phyloP scores from a whole-genome alignment of 495 filamentous ascomycete species.

The Penicillium desertorum region DNA sequence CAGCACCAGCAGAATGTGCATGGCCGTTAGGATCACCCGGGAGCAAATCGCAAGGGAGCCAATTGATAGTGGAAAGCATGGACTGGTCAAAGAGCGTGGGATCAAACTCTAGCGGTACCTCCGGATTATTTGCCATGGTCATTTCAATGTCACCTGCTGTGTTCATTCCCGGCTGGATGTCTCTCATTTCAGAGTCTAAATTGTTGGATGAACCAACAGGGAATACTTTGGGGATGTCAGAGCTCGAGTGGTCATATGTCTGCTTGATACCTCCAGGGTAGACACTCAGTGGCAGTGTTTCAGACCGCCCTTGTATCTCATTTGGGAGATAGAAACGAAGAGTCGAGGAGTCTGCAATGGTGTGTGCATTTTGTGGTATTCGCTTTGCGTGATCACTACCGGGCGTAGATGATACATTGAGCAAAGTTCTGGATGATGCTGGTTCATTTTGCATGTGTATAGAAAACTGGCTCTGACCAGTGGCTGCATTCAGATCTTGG shows the following conservation, averaged over 20 bases:
- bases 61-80: slow-evolving; percentile 37
- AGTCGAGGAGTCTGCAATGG: slow-evolving; percentile 1
- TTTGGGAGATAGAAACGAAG: slow-evolving; percentile 16
- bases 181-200: slow-evolving; percentile 14
- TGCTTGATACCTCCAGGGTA: slow-evolving; percentile 15
- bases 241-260: slow-evolving; percentile 18
- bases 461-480: slow-evolving; percentile 27
- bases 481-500: background rate
- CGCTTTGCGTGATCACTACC: background rate
- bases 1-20: slow-evolving; percentile 9
- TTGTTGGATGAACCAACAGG: slow-evolving; percentile 10
- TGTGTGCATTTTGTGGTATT: slow-evolving; percentile 11
- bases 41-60: slow-evolving; percentile 36
- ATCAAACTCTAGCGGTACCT: slow-evolving; percentile 26
- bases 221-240: slow-evolving; percentile 14
- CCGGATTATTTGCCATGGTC: slow-evolving; percentile 24
- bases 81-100: slow-evolving; percentile 29
- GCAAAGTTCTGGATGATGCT: slow-evolving; percentile 12
- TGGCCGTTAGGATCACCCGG: slow-evolving; percentile 16
- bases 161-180: slow-evolving; percentile 19
- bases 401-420: slow-evolving; percentile 1
- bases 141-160: slow-evolving; percentile 22
- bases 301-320: slow-evolving; percentile 6
- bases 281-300: slow-evolving; percentile 8
- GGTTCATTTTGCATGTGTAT: slow-evolving; percentile 11